A percentile compares a stretch with the other conserved stretches of the same genome.
These are phyloP conservation scores for Pseudopithomyces maydicus DNA, from an alignment of 2,329 filamentous ascomycete genomes.

Conservation along the genomic window DNA sequence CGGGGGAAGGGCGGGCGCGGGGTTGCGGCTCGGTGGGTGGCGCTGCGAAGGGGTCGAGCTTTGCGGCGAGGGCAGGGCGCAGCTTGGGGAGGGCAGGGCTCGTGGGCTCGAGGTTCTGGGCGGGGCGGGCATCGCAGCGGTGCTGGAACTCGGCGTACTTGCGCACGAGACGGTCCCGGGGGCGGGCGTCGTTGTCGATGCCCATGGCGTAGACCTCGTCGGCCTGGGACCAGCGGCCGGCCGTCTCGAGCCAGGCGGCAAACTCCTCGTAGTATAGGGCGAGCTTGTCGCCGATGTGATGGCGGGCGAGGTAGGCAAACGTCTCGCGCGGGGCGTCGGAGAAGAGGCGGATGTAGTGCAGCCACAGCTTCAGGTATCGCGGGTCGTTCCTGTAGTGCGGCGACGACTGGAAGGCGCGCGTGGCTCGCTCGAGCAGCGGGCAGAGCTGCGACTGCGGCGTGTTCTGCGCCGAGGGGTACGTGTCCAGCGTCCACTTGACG, in stretches of 20 bases:
- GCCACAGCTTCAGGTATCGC: constrained; percentile 89
- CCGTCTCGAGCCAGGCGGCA: constrained; percentile 86
- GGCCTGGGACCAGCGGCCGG: constrained; percentile 83
- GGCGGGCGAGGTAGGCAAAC: constrained; percentile 87
- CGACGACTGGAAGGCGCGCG: constrained; percentile 84
- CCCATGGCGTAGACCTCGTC: constrained; percentile 93
- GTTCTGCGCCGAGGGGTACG: constrained; percentile 92
- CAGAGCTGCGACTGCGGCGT: constrained; percentile 90
- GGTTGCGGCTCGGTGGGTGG: constrained; percentile 70
- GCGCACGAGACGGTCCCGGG: constrained; percentile 77
- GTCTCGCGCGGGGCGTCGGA: constrained; percentile 91
- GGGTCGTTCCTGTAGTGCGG: constrained; percentile 93
- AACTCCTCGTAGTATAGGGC: constrained; percentile 98
- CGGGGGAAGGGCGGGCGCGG: constrained; percentile 48
- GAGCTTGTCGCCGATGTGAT: constrained; percentile 82
- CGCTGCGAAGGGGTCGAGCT: constrained; percentile 76
- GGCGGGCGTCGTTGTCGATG: constrained; percentile 85
- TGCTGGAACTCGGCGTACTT: constrained; percentile 94
- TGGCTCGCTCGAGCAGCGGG: constrained; percentile 87
- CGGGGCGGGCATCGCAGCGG: constrained; percentile 70
- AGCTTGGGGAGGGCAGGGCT: constrained; percentile 87
- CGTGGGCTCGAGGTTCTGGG: constrained; percentile 68
- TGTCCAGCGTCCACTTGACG: constrained; percentile 93
- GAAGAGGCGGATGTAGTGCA: constrained; percentile 92
- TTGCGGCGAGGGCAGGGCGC: constrained; percentile 81